Conservation (phyloP, 1,284 basidiomycete species). For the Dichomitus squalens region DNA sequence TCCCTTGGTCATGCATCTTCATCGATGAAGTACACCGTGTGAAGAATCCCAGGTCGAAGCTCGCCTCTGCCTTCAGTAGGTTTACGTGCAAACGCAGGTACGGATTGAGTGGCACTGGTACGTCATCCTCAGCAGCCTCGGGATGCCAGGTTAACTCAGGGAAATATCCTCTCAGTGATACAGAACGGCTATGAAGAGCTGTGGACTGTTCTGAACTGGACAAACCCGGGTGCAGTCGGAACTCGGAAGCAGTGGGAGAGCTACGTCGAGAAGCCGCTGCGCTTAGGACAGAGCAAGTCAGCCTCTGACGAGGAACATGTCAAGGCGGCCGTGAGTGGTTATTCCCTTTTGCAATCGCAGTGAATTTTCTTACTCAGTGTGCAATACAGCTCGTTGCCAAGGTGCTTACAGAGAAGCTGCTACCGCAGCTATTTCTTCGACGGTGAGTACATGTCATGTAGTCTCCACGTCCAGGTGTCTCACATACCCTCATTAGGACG, state of each 20-base stretch:
- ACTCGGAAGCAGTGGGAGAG: slow-evolving; percentile 69
- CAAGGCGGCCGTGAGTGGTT: slow-evolving; percentile 50
- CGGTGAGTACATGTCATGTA: slow-evolving; percentile 45
- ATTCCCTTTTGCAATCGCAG: too few relatives aligned
- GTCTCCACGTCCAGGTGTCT: not conserved
- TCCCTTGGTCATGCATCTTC: slow-evolving; percentile 71
- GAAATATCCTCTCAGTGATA: too few relatives aligned
- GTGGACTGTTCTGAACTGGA: slow-evolving; percentile 84
- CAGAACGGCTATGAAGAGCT: slow-evolving; percentile 86
- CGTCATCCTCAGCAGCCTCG: too few relatives aligned
- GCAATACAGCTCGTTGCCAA: slow-evolving; percentile 52
- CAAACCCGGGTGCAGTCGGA: slow-evolving; percentile 71
- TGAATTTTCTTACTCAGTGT: not conserved
- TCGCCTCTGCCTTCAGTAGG: slow-evolving; percentile 63
- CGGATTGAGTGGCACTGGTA: slow-evolving; percentile 68
- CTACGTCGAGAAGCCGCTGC: slow-evolving; percentile 67
- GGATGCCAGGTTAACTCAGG: too few relatives aligned
- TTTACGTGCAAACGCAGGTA: slow-evolving; percentile 68
- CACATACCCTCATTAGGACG: slow-evolving; percentile 49
- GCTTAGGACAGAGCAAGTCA: slow-evolving; percentile 64
- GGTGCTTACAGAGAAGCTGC: slow-evolving; percentile 62
- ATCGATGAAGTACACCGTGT: slow-evolving; percentile 85
- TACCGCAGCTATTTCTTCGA: slow-evolving; percentile 78
- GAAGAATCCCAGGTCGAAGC: slow-evolving; percentile 71
- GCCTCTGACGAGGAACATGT: slow-evolving; percentile 65